Evolutionary conservation across 805 yeast genomes (phyloP), one percentile per base, ranked within the genome.

Genomic region (Nakazawaea molendinolei): DNA sequence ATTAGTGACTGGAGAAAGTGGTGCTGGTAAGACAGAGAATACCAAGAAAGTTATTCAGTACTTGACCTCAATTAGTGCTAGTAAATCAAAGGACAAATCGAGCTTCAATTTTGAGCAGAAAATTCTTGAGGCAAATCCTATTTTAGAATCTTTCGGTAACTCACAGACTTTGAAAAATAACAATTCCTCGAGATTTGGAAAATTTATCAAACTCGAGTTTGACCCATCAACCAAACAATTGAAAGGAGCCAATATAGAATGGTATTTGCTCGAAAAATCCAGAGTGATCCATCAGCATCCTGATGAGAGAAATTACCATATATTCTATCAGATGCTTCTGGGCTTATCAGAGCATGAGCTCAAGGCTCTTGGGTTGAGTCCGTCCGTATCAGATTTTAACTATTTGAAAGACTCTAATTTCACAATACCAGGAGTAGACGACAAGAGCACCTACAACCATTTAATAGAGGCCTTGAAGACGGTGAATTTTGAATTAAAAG

Each of bases 11-110:
- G 99, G 99, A 45, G 99, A 92, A 55, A 82, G 95, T 17, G 99
- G 99, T 46, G 98, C 99, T 0, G 99, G 99, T 36, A 92, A 92
- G 55, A 92, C 99, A 0, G 98, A 92, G 60, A 92, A 86, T 48
- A 92, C 99, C 4, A 92, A 92, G 57, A 87, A 84, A 53, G 87
- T 92, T 38, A 81, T 92, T 41, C 97, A 89, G 55, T 92, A 87
- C 55, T 67, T 92, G 39, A 86, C 96, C 1, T 77, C 86, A 6
- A 79, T 86, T 19, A 76, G 94, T 2, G 52, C 71, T 8, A 25
- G 27, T 12, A 33, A 34, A 16, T 46, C 59, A 12, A 39, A 48
- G 13, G 49, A 47, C 8, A 31, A 42, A 6, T 46, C 51, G 23
- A 45, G 44, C 23, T 55, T 63, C 23, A 65, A 71, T 28, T 82